Evolutionary conservation across 768 basidiomycete genomes (phyloP).

Genomic region (Naganishia onofrii): DNA sequence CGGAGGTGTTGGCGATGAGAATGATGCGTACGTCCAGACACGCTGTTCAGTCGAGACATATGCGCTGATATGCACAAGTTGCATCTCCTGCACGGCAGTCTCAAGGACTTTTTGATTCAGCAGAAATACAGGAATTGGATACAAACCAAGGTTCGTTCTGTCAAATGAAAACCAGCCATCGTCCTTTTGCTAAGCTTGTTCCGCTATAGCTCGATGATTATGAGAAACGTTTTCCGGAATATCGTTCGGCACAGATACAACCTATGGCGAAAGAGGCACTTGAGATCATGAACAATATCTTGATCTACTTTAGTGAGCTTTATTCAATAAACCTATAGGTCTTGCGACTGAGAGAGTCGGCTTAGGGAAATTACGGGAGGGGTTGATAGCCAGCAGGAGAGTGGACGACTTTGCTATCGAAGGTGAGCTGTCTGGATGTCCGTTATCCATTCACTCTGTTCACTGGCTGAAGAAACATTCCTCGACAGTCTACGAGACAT

Average conservation of each 20-base stretch:
- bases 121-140: conserved; percentile 45
- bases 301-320: conserved; percentile 43
- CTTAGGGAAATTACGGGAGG: conserved; percentile 49
- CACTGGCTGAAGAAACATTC: conserved; percentile 15
- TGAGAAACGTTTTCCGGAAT: conserved; percentile 34
- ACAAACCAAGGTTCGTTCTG: conserved; percentile 41
- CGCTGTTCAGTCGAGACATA: not conserved
- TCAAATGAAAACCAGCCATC: not conserved
- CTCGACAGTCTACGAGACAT: conserved; percentile 45
- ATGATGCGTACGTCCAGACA: conserved; percentile 47
- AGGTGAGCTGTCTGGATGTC: conserved; percentile 34
- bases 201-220: conserved; percentile 41
- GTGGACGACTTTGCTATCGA: conserved; percentile 48
- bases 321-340: not conserved
- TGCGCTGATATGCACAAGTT: conserved; percentile 20
- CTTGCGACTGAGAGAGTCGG: not conserved
- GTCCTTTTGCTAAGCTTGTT: not conserved
- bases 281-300: conserved; percentile 46
- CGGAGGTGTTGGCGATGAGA: conserved; percentile 49
- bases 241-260: conserved; percentile 32
- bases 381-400: conserved; percentile 44
- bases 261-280: conserved; percentile 36
- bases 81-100: conserved; percentile 28
- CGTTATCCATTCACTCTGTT: too few species aligned
- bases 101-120: conserved; percentile 45